A percentile compares a stretch with the other conserved stretches of the same genome.
Conservation (phyloP, 768 basidiomycete species). For the Agaricus sinodeliciosus region DNA sequence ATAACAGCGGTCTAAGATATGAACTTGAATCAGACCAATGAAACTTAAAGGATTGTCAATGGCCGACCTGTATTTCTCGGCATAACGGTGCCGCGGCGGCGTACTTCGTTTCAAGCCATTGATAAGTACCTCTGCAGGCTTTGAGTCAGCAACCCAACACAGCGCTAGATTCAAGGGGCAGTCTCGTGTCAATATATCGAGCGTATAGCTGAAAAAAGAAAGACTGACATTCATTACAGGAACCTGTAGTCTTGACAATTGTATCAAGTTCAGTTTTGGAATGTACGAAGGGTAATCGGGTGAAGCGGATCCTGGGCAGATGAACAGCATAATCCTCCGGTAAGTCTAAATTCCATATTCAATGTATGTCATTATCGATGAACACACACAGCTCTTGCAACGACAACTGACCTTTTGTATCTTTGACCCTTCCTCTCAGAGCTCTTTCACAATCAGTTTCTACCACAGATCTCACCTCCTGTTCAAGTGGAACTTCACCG, state of each 20-base stretch:
- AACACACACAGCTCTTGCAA: background rate
- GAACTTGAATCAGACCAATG: background rate
- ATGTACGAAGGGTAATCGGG: conserved; percentile 50
- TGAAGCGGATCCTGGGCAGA: conserved; percentile 51
- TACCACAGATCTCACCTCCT: conserved; percentile 47
- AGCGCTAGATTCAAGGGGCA: conserved; percentile 39
- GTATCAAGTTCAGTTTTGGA: conserved; percentile 33
- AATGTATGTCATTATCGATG: background rate
- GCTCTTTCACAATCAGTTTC: conserved; percentile 51
- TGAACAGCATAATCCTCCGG: conserved; percentile 43
- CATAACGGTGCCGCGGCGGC: conserved; percentile 60
- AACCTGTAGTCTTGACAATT: conserved; percentile 23
- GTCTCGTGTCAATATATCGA: background rate
- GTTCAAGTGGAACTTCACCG: conserved; percentile 51
- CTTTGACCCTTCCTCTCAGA: conserved; percentile 31
- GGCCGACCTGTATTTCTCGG: conserved; percentile 52
- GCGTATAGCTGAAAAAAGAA: background rate
- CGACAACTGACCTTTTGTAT: conserved; percentile 29
- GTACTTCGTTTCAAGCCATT: conserved; percentile 79
- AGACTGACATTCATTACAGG: conserved; percentile 65
- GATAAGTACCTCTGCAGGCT: conserved; percentile 58
- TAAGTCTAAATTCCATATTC: conserved; percentile 42
- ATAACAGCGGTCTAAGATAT: conserved; percentile 18
- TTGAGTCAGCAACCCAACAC: conserved; percentile 57
- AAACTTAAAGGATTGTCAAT: background rate